Conservation (phyloP, 2,329 filamentous ascomycete genomes). For the Allantophomopsis lycopodina region DNA sequence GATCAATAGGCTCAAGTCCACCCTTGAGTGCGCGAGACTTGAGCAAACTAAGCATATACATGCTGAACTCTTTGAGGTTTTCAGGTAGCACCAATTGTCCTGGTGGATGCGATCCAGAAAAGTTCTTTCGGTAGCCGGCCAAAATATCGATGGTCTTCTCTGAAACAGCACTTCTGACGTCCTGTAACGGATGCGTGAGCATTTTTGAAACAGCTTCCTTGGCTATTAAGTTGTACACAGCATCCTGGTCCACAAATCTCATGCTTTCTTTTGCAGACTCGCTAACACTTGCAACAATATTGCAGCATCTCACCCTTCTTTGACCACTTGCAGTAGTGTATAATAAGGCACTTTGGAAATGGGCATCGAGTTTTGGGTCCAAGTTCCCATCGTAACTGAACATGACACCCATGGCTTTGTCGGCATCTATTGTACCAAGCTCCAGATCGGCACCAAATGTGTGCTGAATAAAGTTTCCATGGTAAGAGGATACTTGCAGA, state of each 20-base stretch:
- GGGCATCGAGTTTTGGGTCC: constrained; percentile 90
- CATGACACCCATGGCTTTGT: constrained; percentile 83
- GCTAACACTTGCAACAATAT: constrained; percentile 84
- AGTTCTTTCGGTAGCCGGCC: constrained; percentile 84
- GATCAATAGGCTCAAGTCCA: constrained; percentile 79
- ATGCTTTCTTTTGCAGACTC: constrained; percentile 73
- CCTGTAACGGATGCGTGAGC: constrained; percentile 61
- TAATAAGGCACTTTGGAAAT: constrained; percentile 89
- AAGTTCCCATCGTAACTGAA: constrained; percentile 96
- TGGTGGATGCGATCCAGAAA: constrained; percentile 70
- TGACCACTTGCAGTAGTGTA: constrained; percentile 89
- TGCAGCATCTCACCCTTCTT: constrained; percentile 81
- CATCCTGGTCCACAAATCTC: constrained; percentile 93
- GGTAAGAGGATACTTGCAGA: constrained; percentile 83
- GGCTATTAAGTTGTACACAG: constrained; percentile 74
- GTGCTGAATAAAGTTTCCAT: constrained; percentile 93
- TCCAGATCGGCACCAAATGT: constrained; percentile 91
- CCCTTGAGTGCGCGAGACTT: constrained; percentile 92
- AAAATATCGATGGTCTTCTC: constrained; percentile 92
- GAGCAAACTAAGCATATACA: constrained; percentile 84
- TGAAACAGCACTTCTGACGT: constrained; percentile 68
- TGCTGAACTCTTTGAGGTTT: constrained; percentile 88
- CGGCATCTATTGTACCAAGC: constrained; percentile 81
- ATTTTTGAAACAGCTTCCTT: constrained; percentile 91
- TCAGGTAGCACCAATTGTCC: constrained; percentile 92